Percentiles rank a stretch among this genome's conserved stretches.
phyloP scores from a whole-genome alignment of 139 green algal species.

The Ostreobium quekettii region DNA sequence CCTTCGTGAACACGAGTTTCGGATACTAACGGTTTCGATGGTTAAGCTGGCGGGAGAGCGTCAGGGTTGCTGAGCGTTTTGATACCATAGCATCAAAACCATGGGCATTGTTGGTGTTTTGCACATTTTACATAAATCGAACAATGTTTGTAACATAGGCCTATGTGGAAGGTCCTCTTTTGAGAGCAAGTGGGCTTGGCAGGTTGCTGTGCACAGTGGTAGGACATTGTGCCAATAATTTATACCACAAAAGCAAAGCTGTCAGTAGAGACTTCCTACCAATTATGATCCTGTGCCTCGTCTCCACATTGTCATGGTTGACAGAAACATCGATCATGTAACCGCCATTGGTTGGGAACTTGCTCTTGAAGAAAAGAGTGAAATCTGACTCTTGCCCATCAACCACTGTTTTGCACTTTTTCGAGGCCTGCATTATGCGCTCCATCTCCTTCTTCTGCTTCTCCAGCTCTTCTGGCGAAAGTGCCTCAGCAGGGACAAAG shows the following conservation, averaged over 20 bases:
- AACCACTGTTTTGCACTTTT: constrained; percentile 22
- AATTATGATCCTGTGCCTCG: constrained; percentile 57
- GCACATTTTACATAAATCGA: neutral
- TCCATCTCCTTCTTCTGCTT: constrained; percentile 25
- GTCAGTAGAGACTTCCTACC: constrained; percentile 17
- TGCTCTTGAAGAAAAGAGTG: constrained; percentile 19
- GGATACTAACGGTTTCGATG: no score
- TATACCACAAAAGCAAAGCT: neutral
- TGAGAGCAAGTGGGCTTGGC: neutral
- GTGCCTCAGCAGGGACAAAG: constrained; percentile 43
- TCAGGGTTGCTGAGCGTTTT: no score
- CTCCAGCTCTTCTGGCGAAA: constrained; percentile 39
- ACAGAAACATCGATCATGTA: constrained; percentile 66
- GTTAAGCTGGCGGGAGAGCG: no score
- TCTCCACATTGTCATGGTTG: constrained; percentile 59
- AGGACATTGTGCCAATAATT: neutral
- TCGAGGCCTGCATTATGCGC: constrained; percentile 16
- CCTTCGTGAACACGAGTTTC: no score
- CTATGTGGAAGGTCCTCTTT: neutral
- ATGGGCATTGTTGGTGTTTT: no score
- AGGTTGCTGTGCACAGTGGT: neutral
- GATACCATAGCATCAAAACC: no score
- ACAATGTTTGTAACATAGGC: neutral
- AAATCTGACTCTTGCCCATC: constrained; percentile 39
- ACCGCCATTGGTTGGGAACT: constrained; percentile 67